Percentiles rank a stretch among this genome's conserved stretches.
Evolutionary conservation across 2,329 filamentous ascomycete species (phyloP).

Genomic region (Beauveria sp.): DNA sequence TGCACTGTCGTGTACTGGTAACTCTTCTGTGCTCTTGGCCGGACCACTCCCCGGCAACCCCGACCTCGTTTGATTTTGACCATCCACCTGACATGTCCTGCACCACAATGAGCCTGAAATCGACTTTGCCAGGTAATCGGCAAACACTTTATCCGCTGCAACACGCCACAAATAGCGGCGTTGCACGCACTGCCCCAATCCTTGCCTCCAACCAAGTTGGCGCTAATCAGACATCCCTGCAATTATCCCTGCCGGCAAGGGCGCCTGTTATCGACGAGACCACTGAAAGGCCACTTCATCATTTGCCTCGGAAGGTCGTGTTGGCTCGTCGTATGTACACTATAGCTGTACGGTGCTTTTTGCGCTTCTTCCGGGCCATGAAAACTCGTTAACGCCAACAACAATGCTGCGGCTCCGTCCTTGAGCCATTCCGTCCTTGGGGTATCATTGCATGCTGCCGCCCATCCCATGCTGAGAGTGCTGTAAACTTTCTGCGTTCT

Average conservation of each 20-base stretch:
- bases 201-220: neutral
- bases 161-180: neutral
- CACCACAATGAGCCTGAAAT: neutral
- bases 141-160: neutral
- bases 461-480: constrained; percentile 11
- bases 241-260: neutral
- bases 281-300: neutral
- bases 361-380: neutral
- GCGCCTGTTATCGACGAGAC: neutral
- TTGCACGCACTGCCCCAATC: neutral
- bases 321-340: neutral
- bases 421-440: neutral
- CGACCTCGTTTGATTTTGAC: neutral
- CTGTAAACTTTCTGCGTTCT: constrained; percentile 23
- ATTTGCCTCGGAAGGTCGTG: neutral
- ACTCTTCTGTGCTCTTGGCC: neutral
- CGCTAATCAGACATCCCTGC: neutral
- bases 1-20: neutral
- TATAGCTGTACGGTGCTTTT: neutral
- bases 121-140: neutral
- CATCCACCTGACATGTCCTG: neutral
- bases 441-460: constrained; percentile 2
- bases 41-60: neutral
- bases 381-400: neutral
- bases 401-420: neutral